A percentile compares a stretch with the other conserved stretches of the same genome.
phyloP scores from a whole-genome alignment of 768 basidiomycete species.

The Phanerodontia chrysosporium region DNA sequence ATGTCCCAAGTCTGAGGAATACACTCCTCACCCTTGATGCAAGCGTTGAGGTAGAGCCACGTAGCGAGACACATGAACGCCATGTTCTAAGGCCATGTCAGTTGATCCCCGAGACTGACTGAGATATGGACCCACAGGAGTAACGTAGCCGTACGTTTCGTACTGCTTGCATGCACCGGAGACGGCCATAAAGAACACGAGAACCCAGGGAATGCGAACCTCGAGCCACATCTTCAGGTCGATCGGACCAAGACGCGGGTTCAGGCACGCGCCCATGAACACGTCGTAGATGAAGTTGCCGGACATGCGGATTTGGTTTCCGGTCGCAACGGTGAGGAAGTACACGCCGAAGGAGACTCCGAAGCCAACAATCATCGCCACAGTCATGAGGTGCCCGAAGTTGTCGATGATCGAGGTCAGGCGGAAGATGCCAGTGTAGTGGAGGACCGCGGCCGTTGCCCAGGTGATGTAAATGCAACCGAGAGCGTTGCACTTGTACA shows the following conservation, averaged over 20 bases:
- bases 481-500: constrained; percentile 96
- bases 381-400: constrained; percentile 93
- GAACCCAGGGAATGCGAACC: constrained; percentile 94
- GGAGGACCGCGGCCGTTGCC: constrained; percentile 67
- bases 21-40: constrained; percentile 90
- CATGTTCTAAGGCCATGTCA: constrained; percentile 65
- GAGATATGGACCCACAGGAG: constrained; percentile 56
- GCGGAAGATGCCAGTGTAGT: constrained; percentile 79
- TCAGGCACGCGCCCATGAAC: constrained; percentile 94
- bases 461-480: constrained; percentile 81
- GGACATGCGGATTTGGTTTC: constrained; percentile 88
- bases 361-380: constrained; percentile 91
- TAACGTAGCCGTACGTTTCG: constrained; percentile 86
- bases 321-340: constrained; percentile 62
- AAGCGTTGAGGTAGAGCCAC: constrained; percentile 95
- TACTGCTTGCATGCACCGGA: constrained; percentile 96
- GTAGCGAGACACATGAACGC: constrained; percentile 94
- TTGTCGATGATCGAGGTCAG: constrained; percentile 94
- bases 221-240: constrained; percentile 99
- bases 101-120: not conserved
- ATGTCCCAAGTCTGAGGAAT: constrained; percentile 99
- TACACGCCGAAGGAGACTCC: constrained; percentile 78
- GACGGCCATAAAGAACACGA: constrained; percentile 89
- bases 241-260: constrained; percentile 86
- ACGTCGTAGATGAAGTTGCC: constrained; percentile 92